These are phyloP conservation scores for Penicillium italicum DNA, from an alignment of 2,329 filamentous ascomycete genomes.

Conservation along the genomic window DNA sequence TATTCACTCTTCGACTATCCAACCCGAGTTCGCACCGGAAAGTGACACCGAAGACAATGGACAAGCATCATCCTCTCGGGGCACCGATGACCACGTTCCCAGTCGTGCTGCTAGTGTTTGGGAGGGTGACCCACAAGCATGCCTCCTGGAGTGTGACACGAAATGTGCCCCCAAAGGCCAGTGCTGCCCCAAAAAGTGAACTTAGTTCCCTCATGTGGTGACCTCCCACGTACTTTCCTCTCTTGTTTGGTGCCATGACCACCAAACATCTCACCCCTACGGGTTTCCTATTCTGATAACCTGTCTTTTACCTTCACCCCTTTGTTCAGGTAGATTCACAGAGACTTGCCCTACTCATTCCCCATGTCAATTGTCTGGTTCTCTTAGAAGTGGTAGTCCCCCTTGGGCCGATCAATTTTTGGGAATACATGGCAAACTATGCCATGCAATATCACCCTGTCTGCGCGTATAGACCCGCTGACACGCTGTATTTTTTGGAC, in stretches of 20 bases:
- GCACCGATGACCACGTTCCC: constrained; percentile 17
- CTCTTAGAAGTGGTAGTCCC: neutral
- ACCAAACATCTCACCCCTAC: constrained; percentile 1
- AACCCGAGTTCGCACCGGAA: constrained; percentile 68
- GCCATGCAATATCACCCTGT: neutral
- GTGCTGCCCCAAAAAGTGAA: constrained; percentile 40
- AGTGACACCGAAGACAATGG: constrained; percentile 34
- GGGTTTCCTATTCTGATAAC: constrained; percentile 7
- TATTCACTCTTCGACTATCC: constrained; percentile 95
- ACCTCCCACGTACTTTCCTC: neutral
- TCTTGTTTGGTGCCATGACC: neutral
- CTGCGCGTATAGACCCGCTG: neutral
- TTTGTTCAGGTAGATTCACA: neutral
- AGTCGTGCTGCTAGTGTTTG: constrained; percentile 39
- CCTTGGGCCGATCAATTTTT: neutral
- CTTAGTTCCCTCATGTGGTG: constrained; percentile 12
- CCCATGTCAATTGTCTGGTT: neutral
- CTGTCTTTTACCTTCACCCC: neutral
- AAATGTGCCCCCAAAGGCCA: constrained; percentile 42
- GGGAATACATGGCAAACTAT: neutral
- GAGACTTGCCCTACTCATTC: neutral
- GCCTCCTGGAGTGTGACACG: constrained; percentile 48
- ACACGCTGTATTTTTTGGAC: neutral
- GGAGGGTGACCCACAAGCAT: constrained; percentile 39
- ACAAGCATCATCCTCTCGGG: constrained; percentile 22